These are phyloP conservation scores for Tremellales sp. DNA, from an alignment of 1,284 basidiomycete genomes.

Conservation along the genomic window DNA sequence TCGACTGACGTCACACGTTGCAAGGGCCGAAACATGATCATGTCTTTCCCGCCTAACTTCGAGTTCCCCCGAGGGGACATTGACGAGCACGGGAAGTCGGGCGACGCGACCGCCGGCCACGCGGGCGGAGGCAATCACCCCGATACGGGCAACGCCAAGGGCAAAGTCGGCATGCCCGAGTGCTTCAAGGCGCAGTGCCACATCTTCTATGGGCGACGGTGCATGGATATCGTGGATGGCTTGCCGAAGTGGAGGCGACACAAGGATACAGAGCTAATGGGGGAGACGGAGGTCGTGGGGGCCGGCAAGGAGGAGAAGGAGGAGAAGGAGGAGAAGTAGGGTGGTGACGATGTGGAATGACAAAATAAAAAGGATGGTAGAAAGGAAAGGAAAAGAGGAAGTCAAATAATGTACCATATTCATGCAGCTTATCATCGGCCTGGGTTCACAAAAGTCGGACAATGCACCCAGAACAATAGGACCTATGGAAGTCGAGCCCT, in stretches of 20 bases:
- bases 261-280: constrained; percentile 17
- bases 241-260: constrained; percentile 31
- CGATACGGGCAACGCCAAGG: constrained; percentile 8
- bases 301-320: constrained; percentile 17
- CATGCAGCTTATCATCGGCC: too few relatives aligned
- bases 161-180: constrained; percentile 21
- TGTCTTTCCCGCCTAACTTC: constrained; percentile 35
- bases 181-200: constrained; percentile 26
- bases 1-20: too few relatives aligned
- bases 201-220: constrained; percentile 34
- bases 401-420: too few relatives aligned
- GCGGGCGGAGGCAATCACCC: constrained; percentile 4
- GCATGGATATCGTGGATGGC: constrained; percentile 30
- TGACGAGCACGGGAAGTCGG: constrained; percentile 10
- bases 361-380: too few relatives aligned
- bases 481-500: too few relatives aligned
- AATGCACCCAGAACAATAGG: too few relatives aligned
- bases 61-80: constrained; percentile 23
- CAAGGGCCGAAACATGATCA: constrained; percentile 37
- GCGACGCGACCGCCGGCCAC: constrained; percentile 3
- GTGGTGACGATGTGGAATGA: background rate
- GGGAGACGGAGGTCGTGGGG: background rate
- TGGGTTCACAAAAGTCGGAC: too few relatives aligned
- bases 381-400: too few relatives aligned
- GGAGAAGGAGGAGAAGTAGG: constrained; percentile 20